These are phyloP conservation scores for Phytophthora podocarpi DNA, from an alignment of 352 stramenopile genomes.

Conservation along the genomic window DNA sequence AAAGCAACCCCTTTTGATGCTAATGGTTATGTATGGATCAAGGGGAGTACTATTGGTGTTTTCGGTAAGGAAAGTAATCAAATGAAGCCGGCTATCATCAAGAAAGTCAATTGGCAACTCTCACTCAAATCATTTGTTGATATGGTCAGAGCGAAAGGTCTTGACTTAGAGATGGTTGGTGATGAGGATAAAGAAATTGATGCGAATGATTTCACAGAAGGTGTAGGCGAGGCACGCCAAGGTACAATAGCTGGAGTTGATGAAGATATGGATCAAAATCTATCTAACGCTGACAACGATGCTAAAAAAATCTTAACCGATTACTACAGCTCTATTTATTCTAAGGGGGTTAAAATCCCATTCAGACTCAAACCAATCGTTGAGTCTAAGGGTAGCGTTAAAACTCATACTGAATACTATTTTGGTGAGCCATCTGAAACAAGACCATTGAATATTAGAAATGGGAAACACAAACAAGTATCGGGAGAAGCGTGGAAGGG, in stretches of 20 bases:
- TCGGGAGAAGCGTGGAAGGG: constrained; percentile 4
- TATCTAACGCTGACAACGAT: constrained; percentile 13
- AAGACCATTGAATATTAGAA: constrained; percentile 4
- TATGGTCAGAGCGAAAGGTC: constrained; percentile 6
- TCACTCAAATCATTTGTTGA: constrained; percentile 14
- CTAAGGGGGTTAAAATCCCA: neutral
- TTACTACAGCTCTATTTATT: neutral
- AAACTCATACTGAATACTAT: constrained; percentile 4
- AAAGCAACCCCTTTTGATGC: constrained; percentile 15
- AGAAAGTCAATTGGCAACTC: constrained; percentile 12
- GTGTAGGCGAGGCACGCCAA: constrained; percentile 1
- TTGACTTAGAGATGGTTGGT: too few relatives aligned
- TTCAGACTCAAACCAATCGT: neutral
- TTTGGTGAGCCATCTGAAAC: neutral
- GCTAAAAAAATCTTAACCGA: constrained; percentile 5
- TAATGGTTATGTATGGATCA: constrained; percentile 13
- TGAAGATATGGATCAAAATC: constrained; percentile 16
- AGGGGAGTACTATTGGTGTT: too few relatives aligned
- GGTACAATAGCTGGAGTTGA: constrained; percentile 8
- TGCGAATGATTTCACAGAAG: too few relatives aligned
- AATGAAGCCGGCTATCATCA: constrained; percentile 2
- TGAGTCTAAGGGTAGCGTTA: neutral
- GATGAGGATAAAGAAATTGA: constrained; percentile 1
- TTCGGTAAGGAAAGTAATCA: constrained; percentile 7
- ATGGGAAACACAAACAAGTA: too few relatives aligned